Base-by-base conservation (phyloP, 768 basidiomycete species). In the Macrocybe gigantea region DNA sequence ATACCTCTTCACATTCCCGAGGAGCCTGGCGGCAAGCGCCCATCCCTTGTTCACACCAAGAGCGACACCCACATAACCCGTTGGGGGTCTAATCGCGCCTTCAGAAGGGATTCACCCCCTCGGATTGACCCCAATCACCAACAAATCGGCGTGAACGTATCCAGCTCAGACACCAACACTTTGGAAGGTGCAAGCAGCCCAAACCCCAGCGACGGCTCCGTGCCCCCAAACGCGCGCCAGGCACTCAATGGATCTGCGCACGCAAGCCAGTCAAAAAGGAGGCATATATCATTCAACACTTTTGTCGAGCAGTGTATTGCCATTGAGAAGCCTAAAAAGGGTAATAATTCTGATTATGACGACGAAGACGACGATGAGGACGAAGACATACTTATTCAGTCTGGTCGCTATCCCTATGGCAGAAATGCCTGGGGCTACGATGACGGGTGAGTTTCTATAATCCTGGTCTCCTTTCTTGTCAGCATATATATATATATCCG, bases 301-400 rank as follows among this genome's bases (percentile, higher is more conserved):
- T 96, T 94, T 61, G 95, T 99, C 35, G 89, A 96, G 64, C 95
- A 97, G 63, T 93, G 82, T 60, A 95, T 99, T 49, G 85, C 89
- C 38, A 88, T 92, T 60, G 89, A 91, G 60, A 84, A 52, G 32
- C 50, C 44, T 42, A 32, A 50, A 44, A 56, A 57, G 31, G 54
- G 50, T 36, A 54, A 59, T 11, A 56, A 60, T 14, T 57, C 51
- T 7, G 52, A 64, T 51, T 52, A 63, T 37, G 57, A 52, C 46
- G 55, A 45, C 11, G 56, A 60, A n/a, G 56, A 50, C 13, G 52
- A 49, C 44, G 45, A 33, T 37, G 36, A 30, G 47, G 49, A 38
- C 35, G 42, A 11, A 36, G 35, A 48, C n/a, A 52, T 44, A 36
- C 38, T 34, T 3, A 30, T 35, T 14, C 41, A 39, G 15, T 38